phyloP scores from a whole-genome alignment of 129 eudicot species.

The Artemisia annua region DNA sequence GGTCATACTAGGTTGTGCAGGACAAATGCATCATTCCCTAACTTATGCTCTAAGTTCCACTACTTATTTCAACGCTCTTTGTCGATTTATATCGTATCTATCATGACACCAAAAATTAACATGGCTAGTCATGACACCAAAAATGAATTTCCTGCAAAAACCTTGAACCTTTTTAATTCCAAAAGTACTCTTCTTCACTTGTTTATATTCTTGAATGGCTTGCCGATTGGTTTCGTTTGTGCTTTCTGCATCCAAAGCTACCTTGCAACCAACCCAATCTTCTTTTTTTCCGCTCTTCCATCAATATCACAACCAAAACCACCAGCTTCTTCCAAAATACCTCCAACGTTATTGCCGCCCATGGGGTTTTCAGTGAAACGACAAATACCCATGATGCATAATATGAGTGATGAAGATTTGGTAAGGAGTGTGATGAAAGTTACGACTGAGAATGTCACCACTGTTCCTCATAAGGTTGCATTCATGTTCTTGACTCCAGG shows the following conservation, averaged over 20 bases:
- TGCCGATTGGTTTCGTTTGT: conserved; percentile 46
- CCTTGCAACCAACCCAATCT: conserved; percentile 19
- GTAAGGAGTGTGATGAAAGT: conserved; percentile 41
- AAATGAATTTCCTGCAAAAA: conserved; percentile 2
- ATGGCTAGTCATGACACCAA: conserved; percentile 16
- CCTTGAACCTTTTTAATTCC: background rate
- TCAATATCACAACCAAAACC: background rate
- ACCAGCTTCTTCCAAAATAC: background rate
- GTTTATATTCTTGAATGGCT: conserved; percentile 44
- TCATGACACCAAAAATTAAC: background rate
- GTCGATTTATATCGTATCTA: background rate
- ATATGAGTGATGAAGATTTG: conserved; percentile 60
- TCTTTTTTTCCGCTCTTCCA: background rate
- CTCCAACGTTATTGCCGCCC: background rate
- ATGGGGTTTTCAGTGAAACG: conserved; percentile 13
- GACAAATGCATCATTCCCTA: conserved; percentile 21
- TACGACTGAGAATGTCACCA: background rate
- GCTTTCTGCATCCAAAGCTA: conserved; percentile 36
- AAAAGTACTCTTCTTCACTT: conserved; percentile 28
- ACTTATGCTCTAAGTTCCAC: conserved; percentile 20
- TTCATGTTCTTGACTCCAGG: conserved; percentile 55
- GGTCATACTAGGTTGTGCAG: conserved; percentile 12
- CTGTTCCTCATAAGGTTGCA: conserved; percentile 33
- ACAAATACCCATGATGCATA: conserved; percentile 31
- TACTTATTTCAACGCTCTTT: conserved; percentile 2